Percentiles rank a stretch among this genome's conserved stretches.
These are phyloP conservation scores for Cercospora zeina DNA, from an alignment of 2,329 filamentous ascomycete species.

Conservation along the genomic window DNA sequence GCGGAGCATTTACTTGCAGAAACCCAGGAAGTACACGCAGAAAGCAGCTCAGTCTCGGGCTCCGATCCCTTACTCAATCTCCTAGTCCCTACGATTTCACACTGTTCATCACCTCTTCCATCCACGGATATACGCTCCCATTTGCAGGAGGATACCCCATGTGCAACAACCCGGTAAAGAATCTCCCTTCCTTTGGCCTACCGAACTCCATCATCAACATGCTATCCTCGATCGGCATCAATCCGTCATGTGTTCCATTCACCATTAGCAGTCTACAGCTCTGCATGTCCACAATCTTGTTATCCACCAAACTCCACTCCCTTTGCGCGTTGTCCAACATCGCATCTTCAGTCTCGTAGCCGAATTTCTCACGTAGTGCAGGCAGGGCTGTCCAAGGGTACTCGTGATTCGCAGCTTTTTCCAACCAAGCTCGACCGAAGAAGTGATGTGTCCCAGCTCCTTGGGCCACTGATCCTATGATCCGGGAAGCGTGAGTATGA, in stretches of 20 bases:
- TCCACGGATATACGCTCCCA: conserved; percentile 60
- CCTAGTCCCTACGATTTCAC: neutral
- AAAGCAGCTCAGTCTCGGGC: neutral
- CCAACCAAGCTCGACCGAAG: conserved; percentile 61
- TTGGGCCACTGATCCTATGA: conserved; percentile 62
- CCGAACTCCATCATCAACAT: conserved; percentile 66
- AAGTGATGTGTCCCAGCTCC: conserved; percentile 65
- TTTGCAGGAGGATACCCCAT: conserved; percentile 69
- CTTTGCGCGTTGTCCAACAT: conserved; percentile 58
- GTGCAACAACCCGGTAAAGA: conserved; percentile 62
- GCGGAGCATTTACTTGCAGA: neutral
- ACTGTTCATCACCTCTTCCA: conserved; percentile 55
- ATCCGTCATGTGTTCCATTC: conserved; percentile 61
- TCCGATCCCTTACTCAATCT: neutral
- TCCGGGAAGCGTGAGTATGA: conserved; percentile 60
- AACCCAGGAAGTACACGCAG: neutral
- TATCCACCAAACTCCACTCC: conserved; percentile 64
- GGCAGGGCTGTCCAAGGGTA: conserved; percentile 47
- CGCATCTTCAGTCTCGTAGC: conserved; percentile 58
- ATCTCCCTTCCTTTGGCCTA: conserved; percentile 64
- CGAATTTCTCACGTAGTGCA: conserved; percentile 61
- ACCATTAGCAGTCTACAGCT: conserved; percentile 61
- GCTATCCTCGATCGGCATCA: conserved; percentile 69
- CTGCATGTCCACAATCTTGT: conserved; percentile 57
- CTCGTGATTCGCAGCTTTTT: conserved; percentile 64